These are phyloP conservation scores for Casuarina equisetifolia DNA, from an alignment of 306 rosid genomes.

Conservation along the genomic window DNA sequence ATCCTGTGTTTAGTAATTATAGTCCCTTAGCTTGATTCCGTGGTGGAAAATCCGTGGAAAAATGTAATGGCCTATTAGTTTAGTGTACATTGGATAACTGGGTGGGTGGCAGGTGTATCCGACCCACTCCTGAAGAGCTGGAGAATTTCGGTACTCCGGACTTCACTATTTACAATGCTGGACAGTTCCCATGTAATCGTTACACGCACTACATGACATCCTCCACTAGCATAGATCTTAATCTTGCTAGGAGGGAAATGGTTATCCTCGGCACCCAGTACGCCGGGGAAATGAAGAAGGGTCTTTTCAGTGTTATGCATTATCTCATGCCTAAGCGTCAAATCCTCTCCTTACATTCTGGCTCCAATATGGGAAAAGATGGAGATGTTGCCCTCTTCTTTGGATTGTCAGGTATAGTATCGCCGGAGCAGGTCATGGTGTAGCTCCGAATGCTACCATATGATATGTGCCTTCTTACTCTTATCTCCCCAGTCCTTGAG, in stretches of 20 bases:
- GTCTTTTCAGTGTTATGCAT: constrained; percentile 90
- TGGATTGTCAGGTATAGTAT: constrained; percentile 88
- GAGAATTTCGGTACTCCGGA: constrained; percentile 92
- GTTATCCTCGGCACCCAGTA: constrained; percentile 95
- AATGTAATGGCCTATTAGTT: constrained; percentile 33
- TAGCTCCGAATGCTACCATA: constrained; percentile 29
- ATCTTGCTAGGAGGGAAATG: constrained; percentile 91
- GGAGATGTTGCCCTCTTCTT: constrained; percentile 99
- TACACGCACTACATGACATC: constrained; percentile 96
- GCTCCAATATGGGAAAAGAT: constrained; percentile 81
- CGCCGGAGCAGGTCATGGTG: constrained; percentile 8
- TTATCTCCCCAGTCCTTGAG: constrained; percentile 23
- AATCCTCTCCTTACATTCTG: constrained; percentile 88
- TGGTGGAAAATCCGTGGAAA: constrained; percentile 4
- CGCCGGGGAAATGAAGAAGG: constrained; percentile 99
- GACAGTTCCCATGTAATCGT: constrained; percentile 95
- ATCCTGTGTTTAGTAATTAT: constrained; percentile 12
- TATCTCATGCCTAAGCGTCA: constrained; percentile 89
- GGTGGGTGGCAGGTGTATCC: constrained; percentile 92
- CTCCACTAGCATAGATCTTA: constrained; percentile 86
- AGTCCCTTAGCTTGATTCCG: constrained; percentile 17
- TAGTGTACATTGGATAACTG: constrained; percentile 69
- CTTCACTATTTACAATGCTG: constrained; percentile 97
- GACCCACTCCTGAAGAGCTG: constrained; percentile 90
- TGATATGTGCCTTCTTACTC: constrained; percentile 37